Conservation (phyloP, 208 protist genomes). For the Pavlovales sp. region DNA sequence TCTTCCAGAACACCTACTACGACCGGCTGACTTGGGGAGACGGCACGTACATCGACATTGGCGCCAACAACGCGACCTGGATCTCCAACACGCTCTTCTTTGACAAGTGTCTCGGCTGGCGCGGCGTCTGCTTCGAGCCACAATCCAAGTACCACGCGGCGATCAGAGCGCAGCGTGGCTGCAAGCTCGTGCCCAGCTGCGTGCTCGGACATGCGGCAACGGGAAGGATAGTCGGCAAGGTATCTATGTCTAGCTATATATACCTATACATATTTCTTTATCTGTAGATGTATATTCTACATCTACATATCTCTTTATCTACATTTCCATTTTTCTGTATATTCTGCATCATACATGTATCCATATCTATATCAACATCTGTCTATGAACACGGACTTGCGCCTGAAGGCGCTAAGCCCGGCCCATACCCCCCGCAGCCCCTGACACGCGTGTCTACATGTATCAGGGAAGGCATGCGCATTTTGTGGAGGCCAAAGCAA, state of each 20-base stretch:
- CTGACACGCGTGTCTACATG: too few relatives aligned
- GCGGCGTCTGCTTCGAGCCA: neutral
- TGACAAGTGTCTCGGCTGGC: neutral
- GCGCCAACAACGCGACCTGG: neutral
- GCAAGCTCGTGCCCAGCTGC: neutral
- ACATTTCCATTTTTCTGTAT: too few relatives aligned
- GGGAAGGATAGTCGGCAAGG: too few relatives aligned
- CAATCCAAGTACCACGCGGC: neutral
- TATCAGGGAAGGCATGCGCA: too few relatives aligned
- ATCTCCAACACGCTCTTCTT: constrained; percentile 1
- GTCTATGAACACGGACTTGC: too few relatives aligned
- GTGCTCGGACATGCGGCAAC: neutral
- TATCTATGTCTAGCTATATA: too few relatives aligned
- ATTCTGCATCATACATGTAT: too few relatives aligned
- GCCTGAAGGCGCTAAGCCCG: too few relatives aligned
- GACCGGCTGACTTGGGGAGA: neutral
- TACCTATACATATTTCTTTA: neutral
- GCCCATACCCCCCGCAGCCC: too few relatives aligned
- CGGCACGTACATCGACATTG: neutral
- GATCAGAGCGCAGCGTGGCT: neutral
- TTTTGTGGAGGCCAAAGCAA: too few relatives aligned
- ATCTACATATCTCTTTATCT: too few relatives aligned
- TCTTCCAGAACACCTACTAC: neutral
- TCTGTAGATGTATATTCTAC: neutral
- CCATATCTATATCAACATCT: too few relatives aligned